Evolutionary conservation across 192 early-diverging fungal species (phyloP), one percentile per base, ranked within the genome.

Genomic region (Coemansia guatemalensis): DNA sequence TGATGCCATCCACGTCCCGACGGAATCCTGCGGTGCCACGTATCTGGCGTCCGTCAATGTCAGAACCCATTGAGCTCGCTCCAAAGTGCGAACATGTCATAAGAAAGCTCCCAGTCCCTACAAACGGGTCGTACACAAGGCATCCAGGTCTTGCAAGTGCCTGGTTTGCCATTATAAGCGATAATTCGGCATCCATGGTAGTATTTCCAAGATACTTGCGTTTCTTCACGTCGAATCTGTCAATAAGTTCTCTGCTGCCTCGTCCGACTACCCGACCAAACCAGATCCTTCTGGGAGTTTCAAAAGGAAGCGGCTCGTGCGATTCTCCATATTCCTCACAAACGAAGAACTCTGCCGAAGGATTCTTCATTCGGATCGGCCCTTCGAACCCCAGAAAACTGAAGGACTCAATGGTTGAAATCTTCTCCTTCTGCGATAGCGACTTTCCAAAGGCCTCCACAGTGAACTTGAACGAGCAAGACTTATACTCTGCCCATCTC

Each of bases 41-140:
- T 50, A 99, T 97, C 81, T 99, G 95, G 49, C 95, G 86, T 17
- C 97, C 97, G 64, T 99, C 95, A 67, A 99, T 99, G 83, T 99
- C 97, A 4, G 93, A 88, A 5, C 97, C 97, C 64, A 97, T 72
- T 0, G 94, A 93, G 67, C 81, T 91, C 0, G 93, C 88, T 23
- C 97, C 97, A 81, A 94, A 97, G 71, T 97, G 91, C 20, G 97
- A 86, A 68, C 93, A 95, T 1, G 94, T 95, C 63, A 99, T 77
- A 47, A 99, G 77, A 56, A 99, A 95, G 50, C 89, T 91, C 24
- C 93, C 95, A 0, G 97, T 99, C 7, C 97, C 97, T 0, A 96
- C 95, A 85, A 97, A 99, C 23, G 97, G 97, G 74, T 99, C 97
- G 53, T 96, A 88, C 4, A 97, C 85, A 2, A 97, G 68, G 27